Base-by-base conservation (phyloP, 345 rosid genomes). In the Moricandia moricandioides region DNA sequence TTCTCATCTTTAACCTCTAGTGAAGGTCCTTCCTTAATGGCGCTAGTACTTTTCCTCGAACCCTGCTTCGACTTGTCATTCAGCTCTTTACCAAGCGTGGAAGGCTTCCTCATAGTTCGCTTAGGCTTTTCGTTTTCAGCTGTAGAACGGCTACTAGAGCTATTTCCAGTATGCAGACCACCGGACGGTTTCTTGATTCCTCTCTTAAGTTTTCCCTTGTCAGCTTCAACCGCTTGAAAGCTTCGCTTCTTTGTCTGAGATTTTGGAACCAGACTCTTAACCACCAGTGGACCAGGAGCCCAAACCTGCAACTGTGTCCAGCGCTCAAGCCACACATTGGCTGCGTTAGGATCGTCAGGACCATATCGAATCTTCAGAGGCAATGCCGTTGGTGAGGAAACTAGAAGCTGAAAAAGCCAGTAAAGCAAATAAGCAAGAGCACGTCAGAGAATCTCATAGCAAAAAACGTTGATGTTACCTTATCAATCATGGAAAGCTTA, bases 231-330 rank as follows among this genome's bases (percentile, higher is more conserved):
- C 52, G 72, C 79, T 67, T 76, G 77, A 78, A 70, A 66, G 62
- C 45, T 80, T 8, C 71, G 75, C 61, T 62, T 74, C 82, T 84
- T 84, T 54, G 65, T 59, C 73, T 60, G 74, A 65, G 83, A 49
- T 62, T 81, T 83, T 30, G 78, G 56, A 3, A 58, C 57, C 51
- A 63, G 40, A 54, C 57, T 84, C 76, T 73, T 85, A 75, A 78
- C 74, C 56, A 59, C 75, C 34, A 78, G 81, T 16, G 83, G 72
- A 79, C 73, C 77, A 47, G 83, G 80, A 69, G 75, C 82, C 94
- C 90, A 88, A 70, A 86, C 84, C 58, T 43, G 82, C 72, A 83
- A 82, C 2, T 52, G 79, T 27, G 91, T 84, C 96, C 97, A 92
- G 43, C 94, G 88, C 72, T 78, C 84, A 70, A 88, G 83, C 97